These are phyloP conservation scores for Capsella rubella DNA, from an alignment of 441 rosid genomes.

Conservation along the genomic window DNA sequence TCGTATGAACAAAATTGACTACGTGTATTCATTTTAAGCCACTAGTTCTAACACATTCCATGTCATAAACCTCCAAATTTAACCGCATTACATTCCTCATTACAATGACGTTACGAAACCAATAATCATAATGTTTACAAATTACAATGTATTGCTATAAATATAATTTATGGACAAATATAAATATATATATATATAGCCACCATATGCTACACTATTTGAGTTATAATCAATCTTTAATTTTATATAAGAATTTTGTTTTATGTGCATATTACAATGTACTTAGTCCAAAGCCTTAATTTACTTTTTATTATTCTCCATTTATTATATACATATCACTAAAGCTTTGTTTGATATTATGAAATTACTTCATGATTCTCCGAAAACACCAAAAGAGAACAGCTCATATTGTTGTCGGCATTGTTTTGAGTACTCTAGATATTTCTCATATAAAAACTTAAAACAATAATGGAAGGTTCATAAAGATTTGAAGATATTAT, in stretches of 20 bases:
- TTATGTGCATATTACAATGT: conserved; percentile 18
- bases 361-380: background rate
- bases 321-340: background rate
- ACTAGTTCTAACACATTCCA: conserved; percentile 14
- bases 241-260: background rate
- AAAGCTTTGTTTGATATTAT: background rate
- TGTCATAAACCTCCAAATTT: conserved; percentile 39
- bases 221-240: background rate
- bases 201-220: background rate
- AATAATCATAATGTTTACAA: background rate
- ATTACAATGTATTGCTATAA: background rate
- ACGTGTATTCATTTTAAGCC: conserved; percentile 39
- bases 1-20: conserved; percentile 23
- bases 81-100: conserved; percentile 31
- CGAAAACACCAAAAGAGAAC: background rate
- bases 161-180: background rate
- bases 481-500: conserved; percentile 13
- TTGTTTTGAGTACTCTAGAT: conserved; percentile 19
- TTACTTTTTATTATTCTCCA: background rate
- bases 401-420: conserved; percentile 19
- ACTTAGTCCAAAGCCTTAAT: background rate
- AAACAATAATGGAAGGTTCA: background rate
- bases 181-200: background rate
- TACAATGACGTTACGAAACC: conserved; percentile 26
- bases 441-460: conserved; percentile 34